Evolutionary conservation across 1,284 basidiomycete species (phyloP).

Genomic region (Filobasidium uniguttulatum): DNA sequence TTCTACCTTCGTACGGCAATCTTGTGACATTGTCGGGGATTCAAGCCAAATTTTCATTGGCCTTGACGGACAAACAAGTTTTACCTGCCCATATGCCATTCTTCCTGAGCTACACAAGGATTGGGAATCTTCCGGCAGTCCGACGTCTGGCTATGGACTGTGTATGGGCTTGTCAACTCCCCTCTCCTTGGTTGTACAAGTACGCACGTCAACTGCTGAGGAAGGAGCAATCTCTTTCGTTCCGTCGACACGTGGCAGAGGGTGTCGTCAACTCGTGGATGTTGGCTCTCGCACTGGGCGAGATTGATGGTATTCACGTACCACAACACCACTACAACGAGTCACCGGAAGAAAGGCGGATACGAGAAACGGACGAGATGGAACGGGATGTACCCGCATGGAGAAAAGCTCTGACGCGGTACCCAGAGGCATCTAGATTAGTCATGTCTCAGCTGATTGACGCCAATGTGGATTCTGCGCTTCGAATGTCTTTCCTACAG

Average conservation of each 20-base stretch:
- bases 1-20: slow-evolving; percentile 91
- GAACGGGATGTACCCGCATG: slow-evolving; percentile 73
- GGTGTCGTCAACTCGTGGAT: slow-evolving; percentile 77
- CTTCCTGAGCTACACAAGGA: slow-evolving; percentile 79
- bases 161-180: slow-evolving; percentile 63
- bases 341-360: slow-evolving; percentile 37
- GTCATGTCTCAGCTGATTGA: slow-evolving; percentile 5
- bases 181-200: slow-evolving; percentile 54
- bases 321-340: slow-evolving; percentile 19
- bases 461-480: slow-evolving; percentile 3
- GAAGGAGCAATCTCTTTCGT: slow-evolving; percentile 64
- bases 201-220: slow-evolving; percentile 85
- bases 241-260: slow-evolving; percentile 75
- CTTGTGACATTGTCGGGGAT: slow-evolving; percentile 78
- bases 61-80: slow-evolving; percentile 63
- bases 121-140: slow-evolving; percentile 84
- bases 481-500: slow-evolving; percentile 7
- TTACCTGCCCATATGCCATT: slow-evolving; percentile 65
- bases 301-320: slow-evolving; percentile 45
- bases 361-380: slow-evolving; percentile 58
- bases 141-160: slow-evolving; percentile 87
- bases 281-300: slow-evolving; percentile 73
- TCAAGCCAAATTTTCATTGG: slow-evolving; percentile 50
- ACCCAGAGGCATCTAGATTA: slow-evolving; percentile 5
- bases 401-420: slow-evolving; percentile 56